These are phyloP conservation scores for Kuraishia capsulata DNA, from an alignment of 805 yeast species.

Conservation along the genomic window DNA sequence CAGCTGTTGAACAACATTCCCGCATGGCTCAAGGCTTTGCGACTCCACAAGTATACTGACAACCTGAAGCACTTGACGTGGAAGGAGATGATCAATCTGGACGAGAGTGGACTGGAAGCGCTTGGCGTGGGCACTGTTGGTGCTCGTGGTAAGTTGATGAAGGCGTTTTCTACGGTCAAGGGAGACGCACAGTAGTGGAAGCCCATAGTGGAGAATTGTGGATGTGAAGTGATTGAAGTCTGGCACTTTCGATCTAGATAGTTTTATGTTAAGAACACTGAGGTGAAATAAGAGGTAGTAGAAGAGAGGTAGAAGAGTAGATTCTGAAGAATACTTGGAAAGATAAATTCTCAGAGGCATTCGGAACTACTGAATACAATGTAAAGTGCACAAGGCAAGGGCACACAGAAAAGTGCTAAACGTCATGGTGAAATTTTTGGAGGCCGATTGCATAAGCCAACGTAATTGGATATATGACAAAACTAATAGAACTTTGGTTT, in stretches of 20 bases:
- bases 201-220: neutral
- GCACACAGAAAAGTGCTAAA: no score
- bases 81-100: constrained; percentile 66
- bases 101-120: constrained; percentile 59
- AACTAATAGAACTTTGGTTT: no score
- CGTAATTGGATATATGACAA: no score
- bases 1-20: constrained; percentile 70
- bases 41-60: constrained; percentile 91
- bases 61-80: constrained; percentile 68
- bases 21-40: constrained; percentile 80
- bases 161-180: constrained; percentile 81
- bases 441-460: no score
- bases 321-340: no score
- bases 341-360: no score
- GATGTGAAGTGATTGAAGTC: constrained; percentile 1
- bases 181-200: constrained; percentile 18
- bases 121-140: constrained; percentile 92
- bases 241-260: neutral
- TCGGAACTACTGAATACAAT: no score
- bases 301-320: neutral
- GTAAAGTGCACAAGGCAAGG: no score
- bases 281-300: neutral
- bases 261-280: neutral
- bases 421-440: no score
- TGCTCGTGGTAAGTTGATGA: constrained; percentile 86